These are phyloP conservation scores for Pelagophyceae sp. DNA, from an alignment of 352 stramenopile species.

Conservation along the genomic window DNA sequence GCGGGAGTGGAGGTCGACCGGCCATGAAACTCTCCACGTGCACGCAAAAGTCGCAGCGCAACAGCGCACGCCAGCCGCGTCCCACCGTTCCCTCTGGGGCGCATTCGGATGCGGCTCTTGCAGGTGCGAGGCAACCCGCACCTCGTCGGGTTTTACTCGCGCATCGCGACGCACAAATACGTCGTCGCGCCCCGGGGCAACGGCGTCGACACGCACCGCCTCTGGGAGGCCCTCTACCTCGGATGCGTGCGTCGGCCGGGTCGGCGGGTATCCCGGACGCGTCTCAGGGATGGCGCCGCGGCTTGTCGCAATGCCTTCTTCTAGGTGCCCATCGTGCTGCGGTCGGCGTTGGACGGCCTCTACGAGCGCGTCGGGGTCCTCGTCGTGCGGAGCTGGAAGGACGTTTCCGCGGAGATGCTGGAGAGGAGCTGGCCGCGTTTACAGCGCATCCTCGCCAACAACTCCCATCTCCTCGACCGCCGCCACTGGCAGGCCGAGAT, in stretches of 20 bases:
- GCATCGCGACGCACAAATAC: neutral
- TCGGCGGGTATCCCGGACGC: too few species aligned
- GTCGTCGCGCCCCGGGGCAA: constrained; percentile 21
- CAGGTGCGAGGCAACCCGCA: neutral
- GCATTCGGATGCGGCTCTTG: too few species aligned
- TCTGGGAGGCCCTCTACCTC: constrained; percentile 25
- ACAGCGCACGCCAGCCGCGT: too few species aligned
- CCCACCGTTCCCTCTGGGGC: too few species aligned
- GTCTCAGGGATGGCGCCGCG: too few species aligned
- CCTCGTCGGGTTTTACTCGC: constrained; percentile 10
- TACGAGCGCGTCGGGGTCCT: constrained; percentile 18
- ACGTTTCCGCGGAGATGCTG: neutral
- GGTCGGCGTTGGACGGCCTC: constrained; percentile 16
- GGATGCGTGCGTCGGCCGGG: too few species aligned
- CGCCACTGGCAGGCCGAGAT: neutral
- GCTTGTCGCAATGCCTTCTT: too few species aligned
- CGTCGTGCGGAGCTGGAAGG: constrained; percentile 9
- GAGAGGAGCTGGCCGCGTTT: neutral
- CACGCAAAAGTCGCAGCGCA: neutral
- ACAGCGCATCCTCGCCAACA: neutral
- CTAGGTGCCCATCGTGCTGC: constrained; percentile 21
- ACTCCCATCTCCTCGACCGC: neutral
- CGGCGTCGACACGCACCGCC: constrained; percentile 26
- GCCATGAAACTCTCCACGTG: neutral
- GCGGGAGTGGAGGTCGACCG: neutral